phyloP scores from a whole-genome alignment of 2,329 filamentous ascomycete genomes.

The Pseudocercospora fuligena region DNA sequence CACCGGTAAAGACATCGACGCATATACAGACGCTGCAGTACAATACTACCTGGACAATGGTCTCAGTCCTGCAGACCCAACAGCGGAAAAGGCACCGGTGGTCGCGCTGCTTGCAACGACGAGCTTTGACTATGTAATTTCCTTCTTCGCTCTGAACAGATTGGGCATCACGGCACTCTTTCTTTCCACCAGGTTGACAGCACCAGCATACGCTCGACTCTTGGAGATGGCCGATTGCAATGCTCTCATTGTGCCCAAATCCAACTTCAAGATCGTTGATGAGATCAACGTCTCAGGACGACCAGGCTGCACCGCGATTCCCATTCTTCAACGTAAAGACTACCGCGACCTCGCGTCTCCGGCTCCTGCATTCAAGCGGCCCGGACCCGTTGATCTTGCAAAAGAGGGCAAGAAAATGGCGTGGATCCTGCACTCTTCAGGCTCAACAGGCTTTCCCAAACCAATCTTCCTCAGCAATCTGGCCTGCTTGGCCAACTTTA shows the following conservation, averaged over 20 bases:
- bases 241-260: conserved; percentile 33
- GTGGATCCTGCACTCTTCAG: conserved; percentile 50
- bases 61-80: conserved; percentile 33
- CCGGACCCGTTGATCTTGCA: conserved; percentile 18
- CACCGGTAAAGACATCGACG: conserved; percentile 35
- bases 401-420: conserved; percentile 43
- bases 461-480: conserved; percentile 61
- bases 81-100: conserved; percentile 39
- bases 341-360: conserved; percentile 27
- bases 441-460: background rate
- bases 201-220: conserved; percentile 56
- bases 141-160: conserved; percentile 59
- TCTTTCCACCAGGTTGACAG: conserved; percentile 59
- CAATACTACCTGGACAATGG: conserved; percentile 34
- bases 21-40: conserved; percentile 36
- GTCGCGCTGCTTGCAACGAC: conserved; percentile 60
- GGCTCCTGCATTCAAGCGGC: conserved; percentile 22
- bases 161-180: conserved; percentile 61
- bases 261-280: conserved; percentile 36
- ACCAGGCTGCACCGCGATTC: conserved; percentile 39
- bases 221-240: conserved; percentile 49
- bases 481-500: conserved; percentile 56
- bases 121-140: conserved; percentile 60
- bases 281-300: conserved; percentile 39
- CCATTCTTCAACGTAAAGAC: conserved; percentile 33